Evolutionary conservation across 805 yeast genomes (phyloP).

Genomic region (Ogataea siamensis): DNA sequence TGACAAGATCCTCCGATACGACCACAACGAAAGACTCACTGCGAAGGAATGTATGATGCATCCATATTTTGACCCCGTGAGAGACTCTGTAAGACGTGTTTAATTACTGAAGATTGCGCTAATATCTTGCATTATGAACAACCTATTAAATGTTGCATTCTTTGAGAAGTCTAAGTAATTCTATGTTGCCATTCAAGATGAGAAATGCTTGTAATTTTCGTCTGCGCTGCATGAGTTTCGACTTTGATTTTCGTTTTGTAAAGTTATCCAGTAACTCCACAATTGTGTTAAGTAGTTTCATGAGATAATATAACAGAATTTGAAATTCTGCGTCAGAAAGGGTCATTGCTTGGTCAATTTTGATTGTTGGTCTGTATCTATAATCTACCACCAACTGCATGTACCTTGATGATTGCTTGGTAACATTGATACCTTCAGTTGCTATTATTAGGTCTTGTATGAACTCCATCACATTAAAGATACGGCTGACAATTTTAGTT

Average conservation of each 20-base stretch:
- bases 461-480: constrained; percentile 13
- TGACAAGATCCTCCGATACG: constrained; percentile 76
- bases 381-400: constrained; percentile 13
- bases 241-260: constrained; percentile 6
- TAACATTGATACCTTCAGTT: constrained; percentile 3
- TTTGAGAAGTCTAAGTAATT: constrained; percentile 13
- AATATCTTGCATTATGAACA: constrained; percentile 4
- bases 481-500: constrained; percentile 4
- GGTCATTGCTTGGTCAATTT: constrained; percentile 5
- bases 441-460: constrained; percentile 17
- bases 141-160: constrained; percentile 5
- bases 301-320: constrained; percentile 12
- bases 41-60: constrained; percentile 88
- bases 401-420: constrained; percentile 10
- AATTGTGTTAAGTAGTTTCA: constrained; percentile 9
- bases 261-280: constrained; percentile 5
- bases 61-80: constrained; percentile 38
- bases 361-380: constrained; percentile 5
- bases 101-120: not conserved
- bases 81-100: constrained; percentile 15
- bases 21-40: constrained; percentile 84
- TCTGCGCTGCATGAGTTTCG: constrained; percentile 6
- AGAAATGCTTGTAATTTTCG: constrained; percentile 18
- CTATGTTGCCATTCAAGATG: constrained; percentile 18
- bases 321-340: constrained; percentile 15